These are phyloP conservation scores for Malbranchea cinnamomea DNA, from an alignment of 2,329 filamentous ascomycete genomes.

Conservation along the genomic window DNA sequence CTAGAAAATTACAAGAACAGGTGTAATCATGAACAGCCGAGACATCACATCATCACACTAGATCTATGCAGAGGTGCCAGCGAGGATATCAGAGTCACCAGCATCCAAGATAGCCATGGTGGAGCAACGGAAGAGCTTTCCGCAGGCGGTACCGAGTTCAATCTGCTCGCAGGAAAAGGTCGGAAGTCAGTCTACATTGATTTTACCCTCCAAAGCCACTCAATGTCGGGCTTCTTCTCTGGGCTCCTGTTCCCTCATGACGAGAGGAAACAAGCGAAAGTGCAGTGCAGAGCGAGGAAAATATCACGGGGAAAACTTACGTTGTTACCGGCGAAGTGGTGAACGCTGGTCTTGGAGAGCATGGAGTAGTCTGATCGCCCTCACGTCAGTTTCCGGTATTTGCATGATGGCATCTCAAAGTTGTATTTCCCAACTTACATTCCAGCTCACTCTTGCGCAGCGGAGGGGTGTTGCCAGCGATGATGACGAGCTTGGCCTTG, in stretches of 20 bases:
- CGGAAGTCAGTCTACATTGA: constrained; percentile 11
- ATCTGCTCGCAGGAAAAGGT: constrained; percentile 45
- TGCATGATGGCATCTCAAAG: constrained; percentile 12
- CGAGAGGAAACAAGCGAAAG: constrained; percentile 1
- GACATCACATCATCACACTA: too few species aligned
- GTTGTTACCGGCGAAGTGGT: constrained; percentile 98
- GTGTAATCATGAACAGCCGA: too few species aligned
- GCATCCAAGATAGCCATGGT: constrained; percentile 96
- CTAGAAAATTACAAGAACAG: too few species aligned
- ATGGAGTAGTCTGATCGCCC: constrained; percentile 55
- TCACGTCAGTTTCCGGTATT: too few species aligned
- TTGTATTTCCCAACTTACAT: constrained; percentile 36
- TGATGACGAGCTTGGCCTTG: constrained; percentile 98
- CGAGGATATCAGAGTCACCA: constrained; percentile 96
- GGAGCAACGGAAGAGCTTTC: constrained; percentile 97
- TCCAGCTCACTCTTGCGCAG: constrained; percentile 96
- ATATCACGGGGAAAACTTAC: constrained; percentile 46
- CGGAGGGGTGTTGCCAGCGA: constrained; percentile 89
- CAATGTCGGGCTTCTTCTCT: constrained; percentile 12
- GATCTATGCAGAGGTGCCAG: constrained; percentile 51
- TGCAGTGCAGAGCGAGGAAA: neutral
- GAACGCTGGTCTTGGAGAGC: constrained; percentile 85
- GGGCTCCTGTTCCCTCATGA: constrained; percentile 2
- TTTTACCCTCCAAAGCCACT: constrained; percentile 13
- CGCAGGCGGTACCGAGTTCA: constrained; percentile 93